Percentiles rank a stretch among this genome's conserved stretches.
Evolutionary conservation across 2,329 filamentous ascomycete species (phyloP).

Genomic region (Cytospora mali): DNA sequence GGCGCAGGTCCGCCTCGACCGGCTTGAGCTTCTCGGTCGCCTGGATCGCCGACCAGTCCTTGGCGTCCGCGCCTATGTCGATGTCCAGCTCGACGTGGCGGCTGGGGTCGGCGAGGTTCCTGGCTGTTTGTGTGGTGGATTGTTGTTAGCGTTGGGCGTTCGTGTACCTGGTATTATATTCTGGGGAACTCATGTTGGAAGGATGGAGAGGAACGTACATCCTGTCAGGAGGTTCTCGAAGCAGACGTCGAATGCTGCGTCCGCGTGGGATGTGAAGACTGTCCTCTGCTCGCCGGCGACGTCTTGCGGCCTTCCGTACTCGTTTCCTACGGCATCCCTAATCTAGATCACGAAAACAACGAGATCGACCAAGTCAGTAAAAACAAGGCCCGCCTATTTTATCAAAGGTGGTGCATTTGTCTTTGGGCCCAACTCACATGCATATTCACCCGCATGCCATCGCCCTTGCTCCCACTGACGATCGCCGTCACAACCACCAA

Average conservation of each 20-base stretch:
- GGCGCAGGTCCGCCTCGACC: slow-evolving; percentile 88
- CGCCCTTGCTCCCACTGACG: slow-evolving; percentile 80
- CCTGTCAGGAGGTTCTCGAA: slow-evolving; percentile 81
- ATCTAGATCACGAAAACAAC: slow-evolving; percentile 66
- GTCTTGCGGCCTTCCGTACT: slow-evolving; percentile 90
- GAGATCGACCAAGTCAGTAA: slow-evolving; percentile 3
- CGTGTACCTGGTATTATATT: slow-evolving; percentile 10
- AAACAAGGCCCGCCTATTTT: background rate
- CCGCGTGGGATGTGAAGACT: slow-evolving; percentile 89
- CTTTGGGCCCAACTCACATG: slow-evolving; percentile 61
- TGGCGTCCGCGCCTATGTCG: slow-evolving; percentile 94
- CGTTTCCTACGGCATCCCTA: slow-evolving; percentile 91
- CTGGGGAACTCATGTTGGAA: no score
- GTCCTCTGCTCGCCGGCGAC: slow-evolving; percentile 89
- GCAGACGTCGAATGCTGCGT: slow-evolving; percentile 94
- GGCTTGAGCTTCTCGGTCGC: slow-evolving; percentile 97
- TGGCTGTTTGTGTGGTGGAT: slow-evolving; percentile 17
- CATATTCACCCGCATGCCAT: slow-evolving; percentile 93
- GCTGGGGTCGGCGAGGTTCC: slow-evolving; percentile 50
- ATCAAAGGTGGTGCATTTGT: background rate
- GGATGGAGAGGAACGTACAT: slow-evolving; percentile 54
- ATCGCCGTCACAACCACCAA: slow-evolving; percentile 94
- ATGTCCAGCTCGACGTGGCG: slow-evolving; percentile 89
- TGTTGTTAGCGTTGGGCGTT: slow-evolving; percentile 12
- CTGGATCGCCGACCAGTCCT: slow-evolving; percentile 97